phyloP scores from a whole-genome alignment of 2,329 filamentous ascomycete genomes.

The Diplocarpon rosae region DNA sequence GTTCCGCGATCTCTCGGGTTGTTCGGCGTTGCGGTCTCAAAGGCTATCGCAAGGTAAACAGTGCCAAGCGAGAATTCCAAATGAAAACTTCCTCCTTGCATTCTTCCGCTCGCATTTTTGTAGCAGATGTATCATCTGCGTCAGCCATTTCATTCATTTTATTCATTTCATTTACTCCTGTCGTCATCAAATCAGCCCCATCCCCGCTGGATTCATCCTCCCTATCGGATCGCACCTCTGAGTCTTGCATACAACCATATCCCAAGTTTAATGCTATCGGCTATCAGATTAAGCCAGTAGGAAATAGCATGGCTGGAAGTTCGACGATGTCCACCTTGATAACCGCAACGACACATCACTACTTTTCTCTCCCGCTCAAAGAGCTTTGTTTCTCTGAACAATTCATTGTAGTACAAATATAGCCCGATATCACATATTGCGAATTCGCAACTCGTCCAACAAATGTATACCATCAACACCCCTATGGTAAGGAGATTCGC shows the following conservation, averaged over 20 bases:
- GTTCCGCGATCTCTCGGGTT: no score
- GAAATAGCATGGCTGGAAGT: neutral
- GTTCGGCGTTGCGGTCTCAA: no score
- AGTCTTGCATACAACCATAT: slow-evolving; percentile 2
- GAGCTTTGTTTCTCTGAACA: neutral
- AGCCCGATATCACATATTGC: neutral
- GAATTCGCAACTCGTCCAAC: neutral
- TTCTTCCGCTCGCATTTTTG: neutral
- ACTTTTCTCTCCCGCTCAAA: neutral
- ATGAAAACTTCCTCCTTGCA: neutral
- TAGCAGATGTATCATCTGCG: neutral
- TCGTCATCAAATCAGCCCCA: neutral
- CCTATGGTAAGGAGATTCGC: slow-evolving; percentile 21
- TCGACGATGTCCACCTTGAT: slow-evolving; percentile 1
- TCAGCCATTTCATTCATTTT: neutral
- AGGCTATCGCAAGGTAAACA: no score
- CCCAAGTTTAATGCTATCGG: neutral
- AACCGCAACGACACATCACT: neutral
- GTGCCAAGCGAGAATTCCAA: no score
- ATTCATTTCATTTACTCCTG: neutral
- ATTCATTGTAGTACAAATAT: neutral
- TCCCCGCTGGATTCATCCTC: no score
- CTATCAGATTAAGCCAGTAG: slow-evolving; percentile 3
- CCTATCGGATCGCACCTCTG: neutral
- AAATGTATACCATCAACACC: neutral